Evolutionary conservation across 305 asterid species (phyloP).

Genomic region (Rubia tinctorum): DNA sequence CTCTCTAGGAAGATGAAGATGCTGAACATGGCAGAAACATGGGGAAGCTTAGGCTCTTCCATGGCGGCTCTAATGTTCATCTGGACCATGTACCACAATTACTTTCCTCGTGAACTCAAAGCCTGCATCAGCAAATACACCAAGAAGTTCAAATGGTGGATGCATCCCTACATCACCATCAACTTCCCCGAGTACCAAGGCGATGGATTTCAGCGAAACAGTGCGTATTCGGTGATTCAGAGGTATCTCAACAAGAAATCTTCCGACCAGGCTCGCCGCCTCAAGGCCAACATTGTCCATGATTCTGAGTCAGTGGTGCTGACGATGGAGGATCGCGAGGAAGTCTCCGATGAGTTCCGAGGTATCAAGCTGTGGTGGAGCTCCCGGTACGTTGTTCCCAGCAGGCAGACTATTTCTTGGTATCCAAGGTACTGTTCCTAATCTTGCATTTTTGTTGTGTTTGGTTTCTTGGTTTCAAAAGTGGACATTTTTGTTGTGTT

Average conservation of each 20-base stretch:
- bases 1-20: too few species aligned
- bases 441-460: too few species aligned
- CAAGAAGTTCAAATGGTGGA: not conserved
- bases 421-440: too few species aligned
- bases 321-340: not conserved
- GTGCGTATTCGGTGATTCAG: not conserved
- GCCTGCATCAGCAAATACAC: not conserved
- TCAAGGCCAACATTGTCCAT: not conserved
- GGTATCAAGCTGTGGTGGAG: not conserved
- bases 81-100: slow-evolving; percentile 32
- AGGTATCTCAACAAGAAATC: not conserved
- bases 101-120: slow-evolving; percentile 32
- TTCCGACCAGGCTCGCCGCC: not conserved
- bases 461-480: too few species aligned
- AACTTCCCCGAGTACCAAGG: slow-evolving; percentile 37
- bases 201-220: not conserved
- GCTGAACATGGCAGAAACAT: not conserved
- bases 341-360: not conserved
- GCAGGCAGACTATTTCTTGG: not conserved
- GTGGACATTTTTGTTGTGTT: too few species aligned
- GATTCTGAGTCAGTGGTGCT: not conserved
- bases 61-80: slow-evolving; percentile 28
- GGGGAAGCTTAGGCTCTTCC: not conserved
- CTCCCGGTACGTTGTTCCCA: not conserved
- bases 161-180: not conserved